These are phyloP conservation scores for Kwoniella heveanensis DNA, from an alignment of 768 basidiomycete genomes.

Conservation along the genomic window DNA sequence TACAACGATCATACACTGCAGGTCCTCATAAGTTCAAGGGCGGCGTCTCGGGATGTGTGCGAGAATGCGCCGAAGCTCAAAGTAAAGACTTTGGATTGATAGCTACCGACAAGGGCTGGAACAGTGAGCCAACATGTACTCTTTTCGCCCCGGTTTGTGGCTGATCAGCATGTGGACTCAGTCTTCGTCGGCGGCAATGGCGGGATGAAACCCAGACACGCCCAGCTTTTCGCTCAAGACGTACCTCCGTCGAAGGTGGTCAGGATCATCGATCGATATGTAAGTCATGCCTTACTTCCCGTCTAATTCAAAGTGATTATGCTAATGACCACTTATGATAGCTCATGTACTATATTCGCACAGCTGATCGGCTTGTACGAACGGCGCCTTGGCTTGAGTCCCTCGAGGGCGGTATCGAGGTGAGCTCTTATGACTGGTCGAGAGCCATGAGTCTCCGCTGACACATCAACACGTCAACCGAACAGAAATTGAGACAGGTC, in stretches of 20 bases:
- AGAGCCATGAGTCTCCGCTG: neutral
- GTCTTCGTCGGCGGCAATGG: conserved; percentile 73
- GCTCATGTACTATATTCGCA: conserved; percentile 65
- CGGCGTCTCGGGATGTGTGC: conserved; percentile 72
- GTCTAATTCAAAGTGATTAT: neutral
- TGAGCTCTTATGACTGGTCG: neutral
- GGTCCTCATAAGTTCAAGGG: conserved; percentile 75
- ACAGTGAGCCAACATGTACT: conserved; percentile 57
- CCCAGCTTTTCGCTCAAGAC: conserved; percentile 67
- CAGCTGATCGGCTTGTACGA: conserved; percentile 70
- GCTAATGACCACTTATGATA: neutral
- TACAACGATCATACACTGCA: neutral
- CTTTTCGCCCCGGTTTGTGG: neutral
- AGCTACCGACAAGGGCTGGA: conserved; percentile 79
- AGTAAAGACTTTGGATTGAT: conserved; percentile 74
- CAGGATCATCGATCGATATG: conserved; percentile 67
- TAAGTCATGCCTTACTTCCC: conserved; percentile 54
- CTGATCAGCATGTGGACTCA: conserved; percentile 27
- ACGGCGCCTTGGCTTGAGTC: conserved; percentile 75
- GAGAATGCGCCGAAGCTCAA: conserved; percentile 79
- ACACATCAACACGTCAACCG: neutral
- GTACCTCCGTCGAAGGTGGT: conserved; percentile 69
- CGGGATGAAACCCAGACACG: conserved; percentile 64
- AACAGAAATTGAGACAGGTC: conserved; percentile 64
- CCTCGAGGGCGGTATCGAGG: conserved; percentile 68